Evolutionary conservation across 164 flowering plant species (phyloP).

Genomic region (Dillenia suffruticosa): DNA sequence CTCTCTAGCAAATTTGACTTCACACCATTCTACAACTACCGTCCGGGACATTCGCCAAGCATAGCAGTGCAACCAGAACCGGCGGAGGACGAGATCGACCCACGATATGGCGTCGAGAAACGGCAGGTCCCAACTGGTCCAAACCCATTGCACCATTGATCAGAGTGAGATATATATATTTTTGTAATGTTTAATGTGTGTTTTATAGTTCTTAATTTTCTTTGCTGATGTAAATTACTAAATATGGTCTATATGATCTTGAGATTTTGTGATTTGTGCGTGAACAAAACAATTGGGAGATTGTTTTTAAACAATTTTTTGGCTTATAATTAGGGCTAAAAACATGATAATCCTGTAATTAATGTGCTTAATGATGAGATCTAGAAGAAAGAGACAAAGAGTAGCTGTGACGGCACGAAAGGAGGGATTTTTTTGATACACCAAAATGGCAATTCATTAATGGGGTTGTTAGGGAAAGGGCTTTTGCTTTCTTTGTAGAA

Average conservation of each 20-base stretch:
- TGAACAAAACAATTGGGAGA: too few species aligned
- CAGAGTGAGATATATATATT: not conserved
- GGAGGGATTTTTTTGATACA: not conserved
- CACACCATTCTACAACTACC: slow-evolving; percentile 22
- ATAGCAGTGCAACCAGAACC: slow-evolving; percentile 3
- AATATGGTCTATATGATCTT: too few species aligned
- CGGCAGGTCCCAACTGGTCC: slow-evolving; percentile 55
- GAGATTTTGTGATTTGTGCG: too few species aligned
- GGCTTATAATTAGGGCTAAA: too few species aligned
- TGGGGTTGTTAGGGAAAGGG: slow-evolving; percentile 19
- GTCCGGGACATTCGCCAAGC: slow-evolving; percentile 3
- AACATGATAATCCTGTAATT: too few species aligned
- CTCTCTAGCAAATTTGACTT: slow-evolving; percentile 35
- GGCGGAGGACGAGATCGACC: slow-evolving; percentile 33
- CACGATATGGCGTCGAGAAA: slow-evolving; percentile 33
- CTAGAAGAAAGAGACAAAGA: slow-evolving; percentile 10
- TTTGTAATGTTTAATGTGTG: too few species aligned
- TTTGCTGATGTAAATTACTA: too few species aligned
- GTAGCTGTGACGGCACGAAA: slow-evolving; percentile 35
- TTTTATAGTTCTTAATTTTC: not conserved
- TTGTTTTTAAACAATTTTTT: too few species aligned
- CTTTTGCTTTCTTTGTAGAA: slow-evolving; percentile 10
- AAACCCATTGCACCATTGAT: slow-evolving; percentile 44
- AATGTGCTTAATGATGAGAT: too few species aligned
- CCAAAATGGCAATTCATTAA: slow-evolving; percentile 5